These are phyloP conservation scores for Dalechampia spathulata DNA, from an alignment of 441 rosid species.

Conservation along the genomic window DNA sequence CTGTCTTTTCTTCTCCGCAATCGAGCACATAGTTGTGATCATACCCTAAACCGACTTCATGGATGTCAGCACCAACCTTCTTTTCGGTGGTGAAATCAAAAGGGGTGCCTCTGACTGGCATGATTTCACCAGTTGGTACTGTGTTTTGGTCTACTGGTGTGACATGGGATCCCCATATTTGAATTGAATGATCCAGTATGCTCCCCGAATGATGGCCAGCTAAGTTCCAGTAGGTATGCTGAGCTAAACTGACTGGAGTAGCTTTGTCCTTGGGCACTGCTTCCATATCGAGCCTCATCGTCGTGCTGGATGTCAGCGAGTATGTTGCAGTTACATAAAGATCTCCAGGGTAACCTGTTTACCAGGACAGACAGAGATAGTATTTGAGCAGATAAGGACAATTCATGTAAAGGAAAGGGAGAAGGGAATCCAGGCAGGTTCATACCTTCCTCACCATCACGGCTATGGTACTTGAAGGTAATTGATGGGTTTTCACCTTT, in stretches of 20 bases:
- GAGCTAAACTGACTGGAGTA: conserved; percentile 81
- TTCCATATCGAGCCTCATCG: conserved; percentile 88
- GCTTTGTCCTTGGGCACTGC: conserved; percentile 64
- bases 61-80: conserved; percentile 50
- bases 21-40: conserved; percentile 84
- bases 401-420: background rate
- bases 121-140: conserved; percentile 77
- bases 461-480: conserved; percentile 57
- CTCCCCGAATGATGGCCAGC: conserved; percentile 71
- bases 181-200: conserved; percentile 61
- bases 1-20: conserved; percentile 53
- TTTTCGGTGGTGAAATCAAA: conserved; percentile 79
- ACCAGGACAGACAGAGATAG: conserved; percentile 3
- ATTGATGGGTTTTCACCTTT: conserved; percentile 59
- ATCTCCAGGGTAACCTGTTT: conserved; percentile 78
- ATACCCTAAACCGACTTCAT: conserved; percentile 74
- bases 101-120: conserved; percentile 62
- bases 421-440: background rate
- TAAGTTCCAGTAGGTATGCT: conserved; percentile 93
- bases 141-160: conserved; percentile 77
- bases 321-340: conserved; percentile 66
- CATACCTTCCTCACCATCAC: conserved; percentile 83
- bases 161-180: conserved; percentile 63
- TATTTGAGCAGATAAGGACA: conserved; percentile 1
- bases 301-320: conserved; percentile 54